Conservation (phyloP, 257 asterid genomes). For the Solanum peruvianum region DNA sequence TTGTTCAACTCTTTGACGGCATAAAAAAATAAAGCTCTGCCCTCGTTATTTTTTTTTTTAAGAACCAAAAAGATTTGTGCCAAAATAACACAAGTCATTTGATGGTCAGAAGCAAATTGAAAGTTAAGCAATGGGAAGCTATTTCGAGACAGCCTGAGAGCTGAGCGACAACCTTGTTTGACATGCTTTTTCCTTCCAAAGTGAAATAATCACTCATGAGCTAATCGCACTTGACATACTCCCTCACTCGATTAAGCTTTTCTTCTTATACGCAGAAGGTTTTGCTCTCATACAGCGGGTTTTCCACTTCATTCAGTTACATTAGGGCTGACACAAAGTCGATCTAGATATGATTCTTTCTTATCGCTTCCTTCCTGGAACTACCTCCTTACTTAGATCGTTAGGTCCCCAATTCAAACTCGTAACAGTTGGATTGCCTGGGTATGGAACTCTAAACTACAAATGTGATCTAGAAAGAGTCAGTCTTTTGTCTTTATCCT, state of each 20-base stretch:
- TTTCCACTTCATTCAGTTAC: not conserved
- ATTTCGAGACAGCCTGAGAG: not conserved
- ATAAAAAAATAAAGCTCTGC: not conserved
- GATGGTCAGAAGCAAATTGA: not conserved
- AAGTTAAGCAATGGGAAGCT: not conserved
- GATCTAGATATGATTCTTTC: not conserved
- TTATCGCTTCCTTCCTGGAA: not conserved
- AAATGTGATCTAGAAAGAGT: not conserved
- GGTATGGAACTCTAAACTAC: not conserved
- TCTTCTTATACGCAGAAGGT: not conserved
- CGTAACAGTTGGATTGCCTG: not conserved
- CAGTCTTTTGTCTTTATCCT: not conserved
- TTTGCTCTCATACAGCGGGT: not conserved
- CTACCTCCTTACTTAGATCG: not conserved
- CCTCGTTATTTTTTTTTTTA: not conserved
- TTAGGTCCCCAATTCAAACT: not conserved
- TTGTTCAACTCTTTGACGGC: not conserved
- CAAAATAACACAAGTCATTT: not conserved
- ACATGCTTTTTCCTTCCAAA: not conserved
- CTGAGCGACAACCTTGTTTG: not conserved
- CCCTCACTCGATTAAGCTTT: not conserved
- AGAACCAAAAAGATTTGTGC: not conserved
- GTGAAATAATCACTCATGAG: not conserved
- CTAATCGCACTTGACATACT: not conserved
- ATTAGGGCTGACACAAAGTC: not conserved